Evolutionary conservation across 768 basidiomycete species (phyloP).

Genomic region (Trametes cinnabarina): DNA sequence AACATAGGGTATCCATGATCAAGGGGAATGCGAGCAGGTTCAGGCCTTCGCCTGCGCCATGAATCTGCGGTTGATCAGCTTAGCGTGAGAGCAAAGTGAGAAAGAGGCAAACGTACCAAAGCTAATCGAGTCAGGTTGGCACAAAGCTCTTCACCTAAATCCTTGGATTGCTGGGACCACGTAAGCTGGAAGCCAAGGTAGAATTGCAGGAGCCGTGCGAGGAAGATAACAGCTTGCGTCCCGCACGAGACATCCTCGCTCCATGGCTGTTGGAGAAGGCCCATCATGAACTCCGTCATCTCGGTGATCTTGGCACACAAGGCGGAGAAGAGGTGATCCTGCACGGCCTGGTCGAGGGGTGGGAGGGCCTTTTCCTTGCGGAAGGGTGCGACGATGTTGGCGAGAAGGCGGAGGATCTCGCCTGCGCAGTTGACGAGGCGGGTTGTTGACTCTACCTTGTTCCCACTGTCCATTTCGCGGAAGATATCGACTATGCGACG

Average conservation of each 20-base stretch:
- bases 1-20: constrained; percentile 71
- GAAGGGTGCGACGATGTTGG: constrained; percentile 66
- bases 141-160: constrained; percentile 43
- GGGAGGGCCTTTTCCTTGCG: constrained; percentile 46
- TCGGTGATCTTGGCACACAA: constrained; percentile 46
- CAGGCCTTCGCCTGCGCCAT: constrained; percentile 50
- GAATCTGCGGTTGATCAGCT: constrained; percentile 40
- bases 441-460: constrained; percentile 30
- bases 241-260: constrained; percentile 20
- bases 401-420: constrained; percentile 67
- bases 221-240: constrained; percentile 48
- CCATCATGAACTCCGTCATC: constrained; percentile 37
- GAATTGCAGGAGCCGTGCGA: constrained; percentile 71
- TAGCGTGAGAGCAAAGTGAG: neutral
- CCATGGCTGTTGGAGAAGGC: constrained; percentile 19
- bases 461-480: constrained; percentile 31
- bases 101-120: constrained; percentile 6
- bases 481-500: constrained; percentile 60
- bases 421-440: constrained; percentile 54
- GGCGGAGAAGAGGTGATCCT: constrained; percentile 55
- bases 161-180: constrained; percentile 55
- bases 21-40: constrained; percentile 62
- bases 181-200: constrained; percentile 59
- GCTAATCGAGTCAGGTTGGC: constrained; percentile 39
- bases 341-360: constrained; percentile 50